phyloP scores from a whole-genome alignment of 495 filamentous ascomycete species.

The Podospora didyma region DNA sequence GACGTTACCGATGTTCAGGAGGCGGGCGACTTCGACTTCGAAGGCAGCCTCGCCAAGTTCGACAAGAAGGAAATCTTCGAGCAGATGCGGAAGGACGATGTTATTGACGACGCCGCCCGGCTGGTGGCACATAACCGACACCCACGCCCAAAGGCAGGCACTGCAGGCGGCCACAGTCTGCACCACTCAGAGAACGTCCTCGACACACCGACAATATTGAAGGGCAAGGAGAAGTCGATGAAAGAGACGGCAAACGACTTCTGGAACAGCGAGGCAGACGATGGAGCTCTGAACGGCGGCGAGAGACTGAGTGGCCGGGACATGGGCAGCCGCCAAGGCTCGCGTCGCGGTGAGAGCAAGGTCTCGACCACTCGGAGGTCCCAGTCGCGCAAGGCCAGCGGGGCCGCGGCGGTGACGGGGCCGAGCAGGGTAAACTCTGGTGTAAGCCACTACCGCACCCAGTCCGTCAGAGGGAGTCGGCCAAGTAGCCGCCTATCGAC shows the following conservation, averaged over 20 bases:
- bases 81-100: slow-evolving; percentile 81
- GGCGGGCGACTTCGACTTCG: slow-evolving; percentile 89
- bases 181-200: slow-evolving; percentile 92
- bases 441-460: slow-evolving; percentile 34
- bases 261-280: slow-evolving; percentile 70
- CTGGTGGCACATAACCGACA: slow-evolving; percentile 84
- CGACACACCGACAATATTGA: slow-evolving; percentile 43
- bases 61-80: slow-evolving; percentile 88
- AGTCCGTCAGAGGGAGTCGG: slow-evolving; percentile 29
- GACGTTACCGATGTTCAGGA: slow-evolving; percentile 97
- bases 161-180: slow-evolving; percentile 81
- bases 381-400: slow-evolving; percentile 61
- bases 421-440: slow-evolving; percentile 43
- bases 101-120: slow-evolving; percentile 80
- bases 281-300: slow-evolving; percentile 46
- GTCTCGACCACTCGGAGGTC: slow-evolving; percentile 39
- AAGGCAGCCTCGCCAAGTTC: slow-evolving; percentile 82
- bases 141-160: slow-evolving; percentile 65
- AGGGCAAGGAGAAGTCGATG: slow-evolving; percentile 33
- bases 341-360: slow-evolving; percentile 47
- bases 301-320: slow-evolving; percentile 44
- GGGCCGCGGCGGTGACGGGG: slow-evolving; percentile 30
- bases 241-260: slow-evolving; percentile 42
- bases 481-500: slow-evolving; percentile 30
- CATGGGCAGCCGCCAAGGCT: slow-evolving; percentile 38